Conservation (phyloP, 306 rosid genomes). For the Astragalus membranaceus region DNA sequence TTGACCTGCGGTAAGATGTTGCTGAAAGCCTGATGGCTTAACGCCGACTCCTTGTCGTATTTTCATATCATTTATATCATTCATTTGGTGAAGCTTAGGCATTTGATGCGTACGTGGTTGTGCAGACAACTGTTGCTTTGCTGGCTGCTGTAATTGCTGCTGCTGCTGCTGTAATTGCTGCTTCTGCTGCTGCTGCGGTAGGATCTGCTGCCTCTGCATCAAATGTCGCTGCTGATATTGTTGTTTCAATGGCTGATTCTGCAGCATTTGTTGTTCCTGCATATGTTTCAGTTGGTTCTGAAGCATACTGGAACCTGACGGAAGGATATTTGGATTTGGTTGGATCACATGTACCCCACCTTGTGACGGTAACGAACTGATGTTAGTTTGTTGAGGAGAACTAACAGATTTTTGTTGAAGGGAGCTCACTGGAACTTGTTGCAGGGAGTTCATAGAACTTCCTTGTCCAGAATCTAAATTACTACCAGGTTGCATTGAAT, state of each 20-base stretch:
- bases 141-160: conserved; percentile 49
- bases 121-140: conserved; percentile 58
- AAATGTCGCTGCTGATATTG: conserved; percentile 43
- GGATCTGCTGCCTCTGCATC: conserved; percentile 48
- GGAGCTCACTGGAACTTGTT: conserved; percentile 49
- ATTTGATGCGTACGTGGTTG: conserved; percentile 65
- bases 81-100: conserved; percentile 64
- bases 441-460: conserved; percentile 51
- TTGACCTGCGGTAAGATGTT: conserved; percentile 59
- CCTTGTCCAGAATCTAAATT: conserved; percentile 61
- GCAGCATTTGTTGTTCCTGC: conserved; percentile 48
- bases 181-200: conserved; percentile 35
- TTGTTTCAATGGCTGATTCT: conserved; percentile 46
- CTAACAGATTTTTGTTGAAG: conserved; percentile 62
- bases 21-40: conserved; percentile 70
- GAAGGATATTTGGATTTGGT: conserved; percentile 45
- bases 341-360: conserved; percentile 57
- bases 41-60: conserved; percentile 53
- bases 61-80: conserved; percentile 65
- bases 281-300: conserved; percentile 60
- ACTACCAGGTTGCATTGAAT: conserved; percentile 54
- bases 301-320: conserved; percentile 52
- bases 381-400: conserved; percentile 59
- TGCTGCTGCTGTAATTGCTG: conserved; percentile 46
- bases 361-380: conserved; percentile 51